Evolutionary conservation across 306 rosid species (phyloP), one percentile per base, ranked within the genome.

Genomic region (Betula pendula): DNA sequence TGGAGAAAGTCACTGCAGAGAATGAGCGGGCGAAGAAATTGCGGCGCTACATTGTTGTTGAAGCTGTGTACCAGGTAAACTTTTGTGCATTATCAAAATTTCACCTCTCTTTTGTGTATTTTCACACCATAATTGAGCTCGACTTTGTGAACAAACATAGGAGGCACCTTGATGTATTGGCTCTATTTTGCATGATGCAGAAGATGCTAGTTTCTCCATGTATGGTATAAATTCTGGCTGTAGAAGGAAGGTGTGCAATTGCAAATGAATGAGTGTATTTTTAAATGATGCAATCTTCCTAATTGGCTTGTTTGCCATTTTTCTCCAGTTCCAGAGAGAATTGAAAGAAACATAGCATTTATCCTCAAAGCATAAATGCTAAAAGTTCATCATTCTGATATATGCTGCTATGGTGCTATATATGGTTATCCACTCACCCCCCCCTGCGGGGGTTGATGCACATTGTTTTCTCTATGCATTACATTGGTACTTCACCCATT

Each of bases 11-110:
- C 87, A 88, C 91, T 85, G 73, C 69, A 52, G 87, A 81, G 75
- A 86, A 87, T 80, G 78, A 86, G 82, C 82, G 91, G 68, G 85
- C 87, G 68, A 91, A 89, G 84, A 91, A 91, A 67, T 75, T 96
- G 87, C 88, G 99, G 81, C 99, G 99, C 44, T 96, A 96, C 82
- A 96, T 96, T 86, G 98, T 96, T 83, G 85, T 96, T 84, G 99
- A 92, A 89, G 96, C 98, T 74, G 84, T 96, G 53, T 96, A 96
- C 87, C 98, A 89, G 99, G 98, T 93, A 84, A 55, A 51, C 49
- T 66, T 65, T 81, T 45, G 40, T 74, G 71, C 71, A 12, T 68
- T 68, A 52, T 29, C 72, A 59, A 20, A 48, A 69, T 72, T 75
- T 62, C 35, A 49, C 52, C 81, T 58, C 42, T 75, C 82, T 60